These are phyloP conservation scores for Neonectria faginata DNA, from an alignment of 2,329 filamentous ascomycete species.

Conservation along the genomic window DNA sequence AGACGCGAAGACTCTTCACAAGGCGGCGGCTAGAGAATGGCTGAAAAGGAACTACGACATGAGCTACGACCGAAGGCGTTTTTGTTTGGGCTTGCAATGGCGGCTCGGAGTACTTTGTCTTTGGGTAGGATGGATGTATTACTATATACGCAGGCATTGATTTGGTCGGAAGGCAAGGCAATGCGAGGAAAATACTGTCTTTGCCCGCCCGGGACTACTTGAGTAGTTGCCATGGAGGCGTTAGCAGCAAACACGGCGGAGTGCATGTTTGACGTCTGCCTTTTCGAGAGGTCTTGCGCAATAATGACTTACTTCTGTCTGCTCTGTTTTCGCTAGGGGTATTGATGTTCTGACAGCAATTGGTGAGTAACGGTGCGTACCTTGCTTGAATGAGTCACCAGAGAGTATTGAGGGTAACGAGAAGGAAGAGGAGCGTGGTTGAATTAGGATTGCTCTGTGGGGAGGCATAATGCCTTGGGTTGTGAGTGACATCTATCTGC, in stretches of 20 bases:
- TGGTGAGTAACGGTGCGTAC: neutral
- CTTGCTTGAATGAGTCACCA: neutral
- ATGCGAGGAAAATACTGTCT: slow-evolving; percentile 8
- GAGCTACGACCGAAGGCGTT: slow-evolving; percentile 29
- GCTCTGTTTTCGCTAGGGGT: neutral
- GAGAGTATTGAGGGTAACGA: neutral
- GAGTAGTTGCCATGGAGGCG: slow-evolving; percentile 12
- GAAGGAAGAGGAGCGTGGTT: neutral
- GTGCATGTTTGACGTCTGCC: slow-evolving; percentile 3
- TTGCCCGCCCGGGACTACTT: slow-evolving; percentile 9
- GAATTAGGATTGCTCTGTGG: neutral
- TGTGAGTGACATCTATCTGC: neutral
- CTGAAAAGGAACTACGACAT: slow-evolving; percentile 18
- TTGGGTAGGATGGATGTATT: slow-evolving; percentile 25
- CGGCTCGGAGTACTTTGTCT: slow-evolving; percentile 6
- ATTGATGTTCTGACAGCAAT: neutral
- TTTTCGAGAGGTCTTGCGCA: neutral
- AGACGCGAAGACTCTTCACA: slow-evolving; percentile 3
- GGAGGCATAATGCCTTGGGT: neutral
- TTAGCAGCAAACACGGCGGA: slow-evolving; percentile 12
- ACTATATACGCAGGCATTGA: slow-evolving; percentile 12
- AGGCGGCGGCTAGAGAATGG: neutral
- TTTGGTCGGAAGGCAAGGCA: slow-evolving; percentile 12
- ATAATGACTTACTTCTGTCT: slow-evolving; percentile 1
- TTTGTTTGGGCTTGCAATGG: slow-evolving; percentile 12